Base-by-base conservation (phyloP, 148 eudicot genomes). In the Beta vulgaris region DNA sequence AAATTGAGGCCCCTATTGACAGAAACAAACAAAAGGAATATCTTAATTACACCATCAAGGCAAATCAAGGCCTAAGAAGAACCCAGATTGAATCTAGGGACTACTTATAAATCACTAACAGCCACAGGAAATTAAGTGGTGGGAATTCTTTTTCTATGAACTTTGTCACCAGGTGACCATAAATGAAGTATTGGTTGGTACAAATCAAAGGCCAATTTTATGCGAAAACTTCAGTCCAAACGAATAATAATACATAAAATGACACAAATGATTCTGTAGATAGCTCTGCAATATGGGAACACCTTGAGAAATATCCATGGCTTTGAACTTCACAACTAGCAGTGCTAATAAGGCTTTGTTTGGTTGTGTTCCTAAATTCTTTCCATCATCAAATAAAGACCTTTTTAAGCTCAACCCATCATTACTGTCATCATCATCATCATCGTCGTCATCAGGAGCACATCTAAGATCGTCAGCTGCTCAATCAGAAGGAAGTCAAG, bases 41-140 rank as follows among this genome's bases (percentile, higher is more conserved):
- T n/a, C n/a, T n/a, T n/a, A n/a, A n/a, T n/a, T n/a, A n/a, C n/a
- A n/a, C n/a, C n/a, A n/a, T n/a, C n/a, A n/a, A n/a, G n/a, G n/a
- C n/a, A n/a, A 18, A 6, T 18, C 55, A 51, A 46, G 15, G 53
- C 4, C 53, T 48, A 21, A 72, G 75, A 39, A 42, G 54, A 16
- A 57, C 26, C 68, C 55, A 61, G 55, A 29, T 21, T 31, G 40
- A 40, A 61, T 40, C 7, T 2, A 54, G 66, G 67, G 31, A 54
- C 43, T 29, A 32, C 19, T 35, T 23, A 40, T 59, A 23, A 73
- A 73, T 15, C 37, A 32, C 35, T 58, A 29, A 42, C 62, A 74
- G 48, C 82, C 82, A 43, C 82, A 73, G 37, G 57, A 79, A 73
- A 34, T 18, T 79, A 43, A 68, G 82, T 73, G 81, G 81, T 43